Evolutionary conservation across 257 asterid species (phyloP), one percentile per base, ranked within the genome.

Genomic region (Anisodus acutangulus): DNA sequence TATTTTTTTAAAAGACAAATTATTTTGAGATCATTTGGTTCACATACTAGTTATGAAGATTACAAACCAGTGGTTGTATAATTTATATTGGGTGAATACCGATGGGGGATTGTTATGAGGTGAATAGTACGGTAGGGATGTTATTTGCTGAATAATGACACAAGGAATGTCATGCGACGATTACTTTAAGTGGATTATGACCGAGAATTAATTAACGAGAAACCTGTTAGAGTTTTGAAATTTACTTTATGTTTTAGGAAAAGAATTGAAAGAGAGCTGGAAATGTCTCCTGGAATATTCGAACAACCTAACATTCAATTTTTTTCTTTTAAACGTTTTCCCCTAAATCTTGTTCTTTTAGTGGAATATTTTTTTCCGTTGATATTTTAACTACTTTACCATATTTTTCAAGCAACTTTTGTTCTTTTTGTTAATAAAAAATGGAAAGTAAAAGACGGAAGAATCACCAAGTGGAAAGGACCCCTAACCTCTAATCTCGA

Each of bases 31-130:
- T 37, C 22, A 37, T 67, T 37, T 35, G 49, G 51, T 67, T 37
- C 51, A 37, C 49, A 37, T 67, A 35, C 22, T 67, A 67, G 51
- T 67, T 37, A 49, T 67, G 76, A 67, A 67, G 76, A 37, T 67
- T 37, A 35, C 43, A 16, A 15, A 35, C 49, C 22, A 9, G 57
- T 17, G 55, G 31, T 9, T 41, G 79, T 49, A 4, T 71, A 9
- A 4, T n/a, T 8, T 17, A 71, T 43, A 70, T 71, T 67, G 1
- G 79, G 57, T 71, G 79, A 71, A 71, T n/a, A 17, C 1, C 43
- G 35, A 47, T n/a, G 35, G 11, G 16, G 57, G 9, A 71, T 71
- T 71, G 57, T 43, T 71, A 71, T n/a, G 55, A 71, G 37, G 57
- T 45, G 57, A 71, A 71, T 71, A 71, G 57, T 70, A 70, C 9